phyloP scores from a whole-genome alignment of 1,284 basidiomycete genomes.

The Cutaneotrichosporon cutaneum region DNA sequence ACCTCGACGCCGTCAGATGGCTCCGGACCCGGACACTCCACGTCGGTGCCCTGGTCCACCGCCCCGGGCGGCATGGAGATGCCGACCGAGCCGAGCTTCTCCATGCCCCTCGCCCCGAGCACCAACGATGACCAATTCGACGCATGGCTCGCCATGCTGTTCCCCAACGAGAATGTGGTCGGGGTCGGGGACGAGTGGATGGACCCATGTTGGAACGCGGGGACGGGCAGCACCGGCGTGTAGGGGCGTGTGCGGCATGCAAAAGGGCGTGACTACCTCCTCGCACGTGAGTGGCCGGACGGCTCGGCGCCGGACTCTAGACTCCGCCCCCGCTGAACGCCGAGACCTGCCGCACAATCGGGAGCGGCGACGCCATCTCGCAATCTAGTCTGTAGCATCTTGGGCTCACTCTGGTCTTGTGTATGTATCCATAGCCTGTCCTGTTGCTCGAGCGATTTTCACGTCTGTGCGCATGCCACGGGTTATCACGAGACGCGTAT shows the following conservation, averaged over 20 bases:
- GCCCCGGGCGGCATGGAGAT: conserved; percentile 2
- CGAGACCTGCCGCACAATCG: too few species aligned
- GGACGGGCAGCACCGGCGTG: too few species aligned
- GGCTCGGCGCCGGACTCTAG: neutral
- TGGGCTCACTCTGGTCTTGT: neutral
- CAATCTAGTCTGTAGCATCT: neutral
- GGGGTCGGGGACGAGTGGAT: neutral
- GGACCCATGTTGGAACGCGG: too few species aligned
- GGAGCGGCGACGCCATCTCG: too few species aligned
- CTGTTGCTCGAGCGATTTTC: neutral
- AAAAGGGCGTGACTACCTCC: too few species aligned
- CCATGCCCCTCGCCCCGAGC: conserved; percentile 7
- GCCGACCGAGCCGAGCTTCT: neutral
- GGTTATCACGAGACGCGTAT: too few species aligned
- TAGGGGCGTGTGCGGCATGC: too few species aligned
- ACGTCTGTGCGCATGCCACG: neutral
- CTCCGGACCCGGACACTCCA: neutral
- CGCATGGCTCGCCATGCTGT: conserved; percentile 21
- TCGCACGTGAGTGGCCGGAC: neutral
- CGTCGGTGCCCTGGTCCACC: conserved; percentile 3
- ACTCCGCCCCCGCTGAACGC: neutral
- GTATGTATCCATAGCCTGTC: neutral
- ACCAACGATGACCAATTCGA: conserved; percentile 20
- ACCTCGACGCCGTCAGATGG: conserved; percentile 1
- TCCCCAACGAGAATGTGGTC: conserved; percentile 7